Percentiles rank a stretch among this genome's conserved stretches.
Conservation (phyloP, 805 yeast species). For the Metschnikowia baotianmanensis region DNA sequence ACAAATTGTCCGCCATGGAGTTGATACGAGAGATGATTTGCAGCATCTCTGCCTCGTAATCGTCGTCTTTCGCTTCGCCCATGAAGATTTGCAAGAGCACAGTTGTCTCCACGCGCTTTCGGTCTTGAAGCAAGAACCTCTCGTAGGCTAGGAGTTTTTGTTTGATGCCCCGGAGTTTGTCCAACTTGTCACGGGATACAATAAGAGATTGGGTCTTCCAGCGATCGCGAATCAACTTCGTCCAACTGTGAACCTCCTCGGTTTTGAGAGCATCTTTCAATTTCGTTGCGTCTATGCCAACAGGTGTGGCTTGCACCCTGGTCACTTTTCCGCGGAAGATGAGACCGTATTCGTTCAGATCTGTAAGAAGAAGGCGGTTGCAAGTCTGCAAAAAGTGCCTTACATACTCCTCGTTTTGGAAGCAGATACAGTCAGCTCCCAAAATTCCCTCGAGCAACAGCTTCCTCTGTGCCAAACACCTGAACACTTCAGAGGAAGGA, state of each 20-base stretch:
- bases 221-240: slow-evolving; percentile 65
- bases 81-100: slow-evolving; percentile 82
- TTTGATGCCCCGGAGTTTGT: slow-evolving; percentile 81
- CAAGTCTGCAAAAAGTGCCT: slow-evolving; percentile 92
- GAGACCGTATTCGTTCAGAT: slow-evolving; percentile 63
- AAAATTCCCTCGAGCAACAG: slow-evolving; percentile 75
- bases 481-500: slow-evolving; percentile 92
- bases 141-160: slow-evolving; percentile 89
- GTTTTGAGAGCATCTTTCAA: slow-evolving; percentile 47
- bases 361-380: slow-evolving; percentile 78
- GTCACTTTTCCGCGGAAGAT: slow-evolving; percentile 58
- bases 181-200: slow-evolving; percentile 86
- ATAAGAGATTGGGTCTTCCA: slow-evolving; percentile 73
- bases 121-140: slow-evolving; percentile 66
- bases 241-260: slow-evolving; percentile 61
- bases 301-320: slow-evolving; percentile 59
- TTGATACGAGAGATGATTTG: slow-evolving; percentile 84
- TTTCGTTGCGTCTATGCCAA: slow-evolving; percentile 73
- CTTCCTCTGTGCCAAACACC: slow-evolving; percentile 88
- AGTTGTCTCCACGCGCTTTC: slow-evolving; percentile 63
- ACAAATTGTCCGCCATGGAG: slow-evolving; percentile 66
- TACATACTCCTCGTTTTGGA: slow-evolving; percentile 91
- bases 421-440: slow-evolving; percentile 84
- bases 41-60: slow-evolving; percentile 70
- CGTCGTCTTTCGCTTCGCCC: slow-evolving; percentile 53